Evolutionary conservation across 139 green algal species (phyloP).

Genomic region (Coelastrella sp.): DNA sequence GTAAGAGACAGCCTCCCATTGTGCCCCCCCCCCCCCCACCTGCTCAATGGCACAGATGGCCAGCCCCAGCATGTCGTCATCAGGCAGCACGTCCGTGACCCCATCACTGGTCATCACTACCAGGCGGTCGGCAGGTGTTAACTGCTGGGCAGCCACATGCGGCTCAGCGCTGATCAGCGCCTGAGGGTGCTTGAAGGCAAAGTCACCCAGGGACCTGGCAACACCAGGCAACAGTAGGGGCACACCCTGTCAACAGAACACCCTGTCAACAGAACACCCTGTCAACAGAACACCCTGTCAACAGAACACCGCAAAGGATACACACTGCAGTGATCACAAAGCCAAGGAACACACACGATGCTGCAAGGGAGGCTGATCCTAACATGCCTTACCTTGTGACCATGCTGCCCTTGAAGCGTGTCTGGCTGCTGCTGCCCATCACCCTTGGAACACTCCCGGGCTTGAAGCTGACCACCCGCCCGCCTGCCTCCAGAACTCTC

Average conservation of each 20-base stretch:
- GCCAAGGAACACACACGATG: neutral
- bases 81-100: slow-evolving; percentile 45
- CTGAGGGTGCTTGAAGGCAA: slow-evolving; percentile 52
- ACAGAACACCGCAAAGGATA: neutral
- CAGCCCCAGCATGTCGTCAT: slow-evolving; percentile 34
- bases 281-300: neutral
- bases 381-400: slow-evolving; percentile 36
- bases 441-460: slow-evolving; percentile 28
- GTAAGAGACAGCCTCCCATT: too few species aligned
- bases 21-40: slow-evolving; percentile 4
- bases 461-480: slow-evolving; percentile 26
- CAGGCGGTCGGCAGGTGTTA: slow-evolving; percentile 24
- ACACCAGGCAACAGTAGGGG: too few species aligned
- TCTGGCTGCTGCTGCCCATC: slow-evolving; percentile 39
- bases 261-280: too few species aligned
- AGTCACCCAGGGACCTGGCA: slow-evolving; percentile 45
- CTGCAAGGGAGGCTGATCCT: neutral
- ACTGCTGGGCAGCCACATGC: neutral
- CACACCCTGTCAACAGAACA: neutral
- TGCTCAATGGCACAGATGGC: slow-evolving; percentile 22
- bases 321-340: neutral
- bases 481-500: slow-evolving; percentile 45
- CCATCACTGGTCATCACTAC: slow-evolving; percentile 45
- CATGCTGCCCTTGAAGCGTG: slow-evolving; percentile 40
- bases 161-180: slow-evolving; percentile 34